These are phyloP conservation scores for Nothomitra cinnamomea DNA, from an alignment of 2,329 filamentous ascomycete genomes.

Conservation along the genomic window DNA sequence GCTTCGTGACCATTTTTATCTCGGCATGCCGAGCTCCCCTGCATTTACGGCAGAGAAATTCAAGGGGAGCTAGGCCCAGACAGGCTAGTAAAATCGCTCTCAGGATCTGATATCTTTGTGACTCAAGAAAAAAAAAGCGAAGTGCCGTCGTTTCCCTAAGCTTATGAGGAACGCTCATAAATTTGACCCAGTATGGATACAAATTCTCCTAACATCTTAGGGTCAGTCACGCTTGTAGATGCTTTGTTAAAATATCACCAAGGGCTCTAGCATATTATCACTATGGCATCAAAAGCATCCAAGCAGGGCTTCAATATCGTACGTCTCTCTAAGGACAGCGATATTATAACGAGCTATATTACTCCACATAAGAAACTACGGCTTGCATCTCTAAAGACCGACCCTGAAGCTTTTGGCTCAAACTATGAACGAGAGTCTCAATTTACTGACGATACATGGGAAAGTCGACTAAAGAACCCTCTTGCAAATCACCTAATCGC, in stretches of 20 bases:
- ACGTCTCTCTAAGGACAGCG: background rate
- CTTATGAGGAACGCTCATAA: too few species aligned
- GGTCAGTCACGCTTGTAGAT: background rate
- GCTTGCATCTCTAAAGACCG: background rate
- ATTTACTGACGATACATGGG: background rate
- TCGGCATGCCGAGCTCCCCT: too few species aligned
- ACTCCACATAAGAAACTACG: background rate
- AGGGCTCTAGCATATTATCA: background rate
- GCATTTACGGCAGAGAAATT: too few species aligned
- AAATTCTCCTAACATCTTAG: background rate
- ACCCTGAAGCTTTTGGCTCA: background rate
- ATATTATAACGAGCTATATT: background rate
- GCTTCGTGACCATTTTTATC: background rate
- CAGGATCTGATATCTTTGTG: too few species aligned
- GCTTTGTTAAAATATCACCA: background rate
- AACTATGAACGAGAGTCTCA: background rate
- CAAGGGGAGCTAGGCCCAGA: background rate
- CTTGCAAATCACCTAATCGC: background rate
- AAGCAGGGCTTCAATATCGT: background rate
- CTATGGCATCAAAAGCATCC: background rate
- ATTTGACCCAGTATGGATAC: background rate
- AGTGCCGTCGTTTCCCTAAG: too few species aligned
- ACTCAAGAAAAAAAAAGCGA: background rate
- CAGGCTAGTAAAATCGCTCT: too few species aligned
- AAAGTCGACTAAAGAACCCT: background rate